Evolutionary conservation across 116 monocot genomes (phyloP).

Genomic region (Dioscorea cayenensis): DNA sequence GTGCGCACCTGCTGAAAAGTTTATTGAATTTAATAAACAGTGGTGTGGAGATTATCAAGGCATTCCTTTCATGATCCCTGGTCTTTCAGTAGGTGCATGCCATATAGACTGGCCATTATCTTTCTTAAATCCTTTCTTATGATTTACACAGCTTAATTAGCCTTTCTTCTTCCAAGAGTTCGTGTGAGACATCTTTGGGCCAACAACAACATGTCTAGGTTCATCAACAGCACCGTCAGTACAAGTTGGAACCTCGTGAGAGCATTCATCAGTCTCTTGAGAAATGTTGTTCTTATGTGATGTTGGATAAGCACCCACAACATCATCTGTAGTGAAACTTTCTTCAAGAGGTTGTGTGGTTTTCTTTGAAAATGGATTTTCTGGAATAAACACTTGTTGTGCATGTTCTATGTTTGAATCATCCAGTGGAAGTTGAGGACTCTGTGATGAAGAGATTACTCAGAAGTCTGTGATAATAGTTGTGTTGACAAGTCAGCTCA

Average conservation of each 20-base stretch:
- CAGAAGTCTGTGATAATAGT: too few relatives aligned
- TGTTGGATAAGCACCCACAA: conserved; percentile 1
- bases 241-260: background rate
- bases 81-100: conserved; percentile 16
- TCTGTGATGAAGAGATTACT: too few relatives aligned
- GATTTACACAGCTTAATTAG: conserved; percentile 11
- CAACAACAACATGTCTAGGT: background rate
- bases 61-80: conserved; percentile 2
- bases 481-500: too few relatives aligned
- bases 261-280: conserved; percentile 2
- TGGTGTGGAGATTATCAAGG: too few relatives aligned
- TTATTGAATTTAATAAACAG: too few relatives aligned
- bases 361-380: conserved; percentile 18
- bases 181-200: background rate
- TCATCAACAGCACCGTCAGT: conserved; percentile 4
- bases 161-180: conserved; percentile 6
- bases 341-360: conserved; percentile 9
- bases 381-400: conserved; percentile 8
- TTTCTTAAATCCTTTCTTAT: conserved; percentile 20
- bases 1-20: too few relatives aligned
- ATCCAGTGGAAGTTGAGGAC: conserved; percentile 8
- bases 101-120: conserved; percentile 7
- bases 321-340: conserved; percentile 4
- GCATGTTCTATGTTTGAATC: conserved; percentile 13
- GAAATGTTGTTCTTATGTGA: background rate